phyloP scores from a whole-genome alignment of 495 filamentous ascomycete species.

The Trichocladium uniseriatum region DNA sequence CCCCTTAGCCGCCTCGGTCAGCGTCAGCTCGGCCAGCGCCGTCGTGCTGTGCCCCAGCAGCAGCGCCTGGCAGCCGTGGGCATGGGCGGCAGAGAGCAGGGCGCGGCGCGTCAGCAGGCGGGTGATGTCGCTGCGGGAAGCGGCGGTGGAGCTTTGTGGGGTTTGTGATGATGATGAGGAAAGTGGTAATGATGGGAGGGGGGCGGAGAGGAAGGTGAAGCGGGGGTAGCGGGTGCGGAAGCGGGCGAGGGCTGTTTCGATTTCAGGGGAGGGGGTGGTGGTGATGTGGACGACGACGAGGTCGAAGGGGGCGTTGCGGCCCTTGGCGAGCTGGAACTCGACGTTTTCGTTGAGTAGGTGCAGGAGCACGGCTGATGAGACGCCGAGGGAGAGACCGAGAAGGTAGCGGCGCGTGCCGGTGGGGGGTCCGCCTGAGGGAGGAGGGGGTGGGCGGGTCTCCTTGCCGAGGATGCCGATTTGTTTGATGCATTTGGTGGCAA shows the following conservation, averaged over 20 bases:
- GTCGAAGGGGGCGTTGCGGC: slow-evolving; percentile 50
- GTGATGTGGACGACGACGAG: slow-evolving; percentile 62
- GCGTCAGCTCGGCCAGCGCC: slow-evolving; percentile 72
- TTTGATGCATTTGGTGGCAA: slow-evolving; percentile 65
- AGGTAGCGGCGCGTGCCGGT: slow-evolving; percentile 47
- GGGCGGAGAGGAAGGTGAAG: slow-evolving; percentile 45
- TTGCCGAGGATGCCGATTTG: slow-evolving; percentile 54
- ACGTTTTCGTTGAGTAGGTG: slow-evolving; percentile 65
- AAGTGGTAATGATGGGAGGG: slow-evolving; percentile 53
- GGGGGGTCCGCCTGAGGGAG: slow-evolving; percentile 31
- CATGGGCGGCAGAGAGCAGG: slow-evolving; percentile 53
- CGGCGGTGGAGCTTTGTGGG: slow-evolving; percentile 60
- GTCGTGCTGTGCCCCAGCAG: slow-evolving; percentile 84
- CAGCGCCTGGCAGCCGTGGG: slow-evolving; percentile 53
- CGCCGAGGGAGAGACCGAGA: slow-evolving; percentile 72
- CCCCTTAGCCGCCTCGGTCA: slow-evolving; percentile 84
- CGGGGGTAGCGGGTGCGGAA: slow-evolving; percentile 46
- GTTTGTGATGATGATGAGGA: slow-evolving; percentile 40
- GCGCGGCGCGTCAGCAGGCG: slow-evolving; percentile 59
- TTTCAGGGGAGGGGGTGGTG: slow-evolving; percentile 1
- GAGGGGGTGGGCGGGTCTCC: slow-evolving; percentile 30
- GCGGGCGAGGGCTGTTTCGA: slow-evolving; percentile 1
- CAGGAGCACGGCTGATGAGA: slow-evolving; percentile 70
- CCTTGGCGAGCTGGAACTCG: slow-evolving; percentile 45
- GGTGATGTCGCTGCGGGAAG: slow-evolving; percentile 66